Base-by-base conservation (phyloP, 2,329 filamentous ascomycete genomes). In the Ophiocordyceps camponoti-leonardi region DNA sequence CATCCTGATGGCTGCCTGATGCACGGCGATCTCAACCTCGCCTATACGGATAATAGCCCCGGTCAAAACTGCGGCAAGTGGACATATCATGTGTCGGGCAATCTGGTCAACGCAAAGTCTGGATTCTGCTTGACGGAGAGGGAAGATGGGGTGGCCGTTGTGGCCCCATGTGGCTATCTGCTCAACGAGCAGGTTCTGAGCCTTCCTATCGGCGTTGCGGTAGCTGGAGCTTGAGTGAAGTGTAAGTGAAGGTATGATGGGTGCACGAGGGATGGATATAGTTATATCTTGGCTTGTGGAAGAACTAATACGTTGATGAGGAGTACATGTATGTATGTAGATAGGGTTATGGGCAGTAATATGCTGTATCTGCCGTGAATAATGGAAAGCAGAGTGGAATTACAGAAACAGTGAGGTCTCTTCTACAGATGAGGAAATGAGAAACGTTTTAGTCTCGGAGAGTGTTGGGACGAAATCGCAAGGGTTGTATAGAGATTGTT, bases 121-220 rank as follows among this genome's bases (percentile, higher is more conserved):
- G 55, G 52, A 10, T 48, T 46, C 16, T 71, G 67, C 48, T 50
- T 72, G 46, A 65, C 62, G 19, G 65, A 69, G 50, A 53, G 50
- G 2, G 48, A 47, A 10, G 45, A 51, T 6, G 52, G 53, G 2
- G 44, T 46, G 8, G 59, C 61, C 4, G 49, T 46, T 4, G 49
- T 59, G 18, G 49, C 48, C 23, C 46, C 48, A 14, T 69, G 67
- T 53, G 58, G 62, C 28, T 58, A 58, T 44, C 56, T 61, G 47
- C 51, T 53, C 23, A 64, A 70, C 49, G 61, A 55, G 42, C 69
- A 72, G 54, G 68, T 71, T 11, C 57, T 71, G 51, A 66, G 59
- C 13, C 53, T 71, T 35, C 68, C 68, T 0, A 61, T 63, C 50
- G 68, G 69, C 2, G 52, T 54, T 18, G 42, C 44, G 14, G 45